Conservation (phyloP, 352 stramenopile species). For the Globisporangium irregulare region DNA sequence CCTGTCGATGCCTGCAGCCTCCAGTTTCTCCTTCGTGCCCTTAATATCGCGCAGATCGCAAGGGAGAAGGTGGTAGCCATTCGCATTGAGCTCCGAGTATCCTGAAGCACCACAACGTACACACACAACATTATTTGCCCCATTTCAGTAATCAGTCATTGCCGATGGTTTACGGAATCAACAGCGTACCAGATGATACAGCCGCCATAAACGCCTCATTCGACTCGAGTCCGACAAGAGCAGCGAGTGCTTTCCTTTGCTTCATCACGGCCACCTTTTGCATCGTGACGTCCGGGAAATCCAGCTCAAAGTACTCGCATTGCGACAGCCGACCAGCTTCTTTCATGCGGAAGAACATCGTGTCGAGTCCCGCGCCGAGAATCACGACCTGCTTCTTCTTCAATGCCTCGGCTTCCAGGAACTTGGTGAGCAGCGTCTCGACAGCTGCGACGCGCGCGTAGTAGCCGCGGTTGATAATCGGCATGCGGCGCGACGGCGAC, state of each 20-base stretch:
- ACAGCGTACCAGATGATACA: conserved; percentile 37
- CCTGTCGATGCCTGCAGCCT: conserved; percentile 49
- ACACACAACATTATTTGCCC: not conserved
- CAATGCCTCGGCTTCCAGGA: conserved; percentile 30
- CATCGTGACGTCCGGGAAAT: conserved; percentile 77
- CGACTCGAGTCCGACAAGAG: conserved; percentile 37
- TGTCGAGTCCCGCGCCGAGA: conserved; percentile 77
- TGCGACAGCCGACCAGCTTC: conserved; percentile 26
- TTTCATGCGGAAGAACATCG: conserved; percentile 82
- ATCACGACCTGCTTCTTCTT: conserved; percentile 76
- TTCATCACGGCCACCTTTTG: conserved; percentile 81
- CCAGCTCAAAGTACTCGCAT: conserved; percentile 84
- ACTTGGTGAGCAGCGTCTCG: conserved; percentile 66
- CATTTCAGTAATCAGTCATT: not conserved
- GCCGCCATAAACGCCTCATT: conserved; percentile 48
- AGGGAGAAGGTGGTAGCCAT: conserved; percentile 75
- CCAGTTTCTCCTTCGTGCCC: conserved; percentile 49
- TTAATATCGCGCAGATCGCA: conserved; percentile 72
- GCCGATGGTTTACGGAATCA: not conserved
- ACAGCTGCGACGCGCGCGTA: conserved; percentile 79
- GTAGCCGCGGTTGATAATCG: conserved; percentile 88
- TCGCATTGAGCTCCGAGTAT: conserved; percentile 60
- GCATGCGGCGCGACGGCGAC: conserved; percentile 77
- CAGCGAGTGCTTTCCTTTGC: conserved; percentile 53
- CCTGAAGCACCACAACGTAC: conserved; percentile 16